Base-by-base conservation (phyloP, 2,329 filamentous ascomycete species). In the Fusarium secorum region DNA sequence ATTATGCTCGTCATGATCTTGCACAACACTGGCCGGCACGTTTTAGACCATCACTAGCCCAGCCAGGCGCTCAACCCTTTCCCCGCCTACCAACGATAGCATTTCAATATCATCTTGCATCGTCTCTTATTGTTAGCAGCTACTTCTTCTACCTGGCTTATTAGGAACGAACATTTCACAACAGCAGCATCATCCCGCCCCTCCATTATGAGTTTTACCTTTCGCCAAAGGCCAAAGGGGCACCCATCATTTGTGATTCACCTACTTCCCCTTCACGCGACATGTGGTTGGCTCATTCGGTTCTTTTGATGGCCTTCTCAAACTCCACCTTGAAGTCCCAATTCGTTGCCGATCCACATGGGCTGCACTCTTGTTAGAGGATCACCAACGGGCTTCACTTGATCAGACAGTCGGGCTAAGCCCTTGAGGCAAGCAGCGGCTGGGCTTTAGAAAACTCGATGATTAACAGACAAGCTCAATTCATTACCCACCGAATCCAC, bases 331-430 rank as follows among this genome's bases (percentile, higher is more conserved):
- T 41, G 30, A 22, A 36, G 38, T 61, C 48, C 60, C 33, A 49
- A 22, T 38, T 48, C 51, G 24, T 44, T 33, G 30, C 28, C 22
- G 60, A 42, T 72, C 65, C 69, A 72, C 69, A 57, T 72, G 45
- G 57, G 32, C 51, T 18, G 42, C 30, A 46, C 46, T 41, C 36
- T 56, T 57, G 28, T 14, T 54, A 28, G 60, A 66, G 52, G 52
- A 72, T 72, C 68, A 32, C 44, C 70, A 62, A 64, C 54, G 55
- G 54, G 35, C 56, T 70, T 72, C 55, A 72, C 60, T 67, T 61
- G 35, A 67, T 60, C 45, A 28, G 46, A 30, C 35, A 70, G 56
- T 44, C 28, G 35, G 14, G 32, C 44, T 20, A 41, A 30, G 42
- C 20, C 39, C 39, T 22, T 20, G 44, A 36, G 42, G 22, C 35